phyloP scores from a whole-genome alignment of 2,329 filamentous ascomycete genomes.

The Calonectria pseudoturangicola region DNA sequence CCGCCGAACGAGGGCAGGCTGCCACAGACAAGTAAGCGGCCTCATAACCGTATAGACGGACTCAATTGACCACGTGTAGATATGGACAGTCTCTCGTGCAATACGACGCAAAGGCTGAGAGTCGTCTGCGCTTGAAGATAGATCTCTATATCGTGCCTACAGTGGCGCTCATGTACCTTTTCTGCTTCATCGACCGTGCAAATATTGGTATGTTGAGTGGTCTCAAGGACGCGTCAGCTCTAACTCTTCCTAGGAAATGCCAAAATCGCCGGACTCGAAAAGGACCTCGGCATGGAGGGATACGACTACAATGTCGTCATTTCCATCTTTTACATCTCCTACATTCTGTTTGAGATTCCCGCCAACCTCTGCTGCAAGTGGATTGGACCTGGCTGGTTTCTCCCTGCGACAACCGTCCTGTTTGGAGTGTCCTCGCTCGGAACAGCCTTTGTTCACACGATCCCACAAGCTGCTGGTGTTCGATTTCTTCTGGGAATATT shows the following conservation, averaged over 20 bases:
- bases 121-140: slow-evolving; percentile 76
- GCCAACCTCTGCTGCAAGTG: slow-evolving; percentile 25
- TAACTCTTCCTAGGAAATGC: slow-evolving; percentile 67
- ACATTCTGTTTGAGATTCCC: slow-evolving; percentile 69
- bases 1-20: slow-evolving; percentile 22
- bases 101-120: slow-evolving; percentile 63
- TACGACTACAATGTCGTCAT: slow-evolving; percentile 74
- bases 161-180: slow-evolving; percentile 75
- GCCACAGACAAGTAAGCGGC: slow-evolving; percentile 26
- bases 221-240: not conserved
- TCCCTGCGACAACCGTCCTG: slow-evolving; percentile 23
- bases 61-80: slow-evolving; percentile 1
- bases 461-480: slow-evolving; percentile 68
- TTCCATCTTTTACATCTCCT: slow-evolving; percentile 65
- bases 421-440: slow-evolving; percentile 73
- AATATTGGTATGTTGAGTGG: slow-evolving; percentile 74
- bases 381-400: slow-evolving; percentile 35
- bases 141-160: slow-evolving; percentile 79
- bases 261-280: slow-evolving; percentile 73
- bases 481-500: slow-evolving; percentile 77
- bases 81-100: slow-evolving; percentile 31
- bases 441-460: slow-evolving; percentile 75
- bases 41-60: not conserved
- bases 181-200: slow-evolving; percentile 77
- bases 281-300: slow-evolving; percentile 67